Evolutionary conservation across 2,329 filamentous ascomycete species (phyloP).

Genomic region (Colletotrichum sp.): DNA sequence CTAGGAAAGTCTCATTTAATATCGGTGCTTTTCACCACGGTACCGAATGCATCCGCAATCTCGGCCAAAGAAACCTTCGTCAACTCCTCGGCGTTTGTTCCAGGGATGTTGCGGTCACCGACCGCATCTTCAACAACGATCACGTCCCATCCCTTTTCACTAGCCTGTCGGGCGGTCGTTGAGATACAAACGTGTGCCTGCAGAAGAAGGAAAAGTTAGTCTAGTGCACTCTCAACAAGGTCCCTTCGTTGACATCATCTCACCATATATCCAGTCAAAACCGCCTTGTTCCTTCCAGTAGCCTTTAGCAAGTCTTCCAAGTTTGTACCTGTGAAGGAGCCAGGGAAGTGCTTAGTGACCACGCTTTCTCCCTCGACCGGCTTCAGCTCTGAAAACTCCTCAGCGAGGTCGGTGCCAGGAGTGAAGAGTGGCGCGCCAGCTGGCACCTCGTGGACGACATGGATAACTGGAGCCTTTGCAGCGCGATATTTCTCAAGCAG

Average conservation of each 20-base stretch:
- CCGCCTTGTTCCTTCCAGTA: conserved; percentile 61
- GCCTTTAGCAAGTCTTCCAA: conserved; percentile 56
- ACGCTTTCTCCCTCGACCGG: conserved; percentile 59
- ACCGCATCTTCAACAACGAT: conserved; percentile 65
- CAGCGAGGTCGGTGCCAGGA: conserved; percentile 60
- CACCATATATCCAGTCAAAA: conserved; percentile 65
- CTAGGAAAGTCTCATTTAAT: neutral
- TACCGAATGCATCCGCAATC: conserved; percentile 67
- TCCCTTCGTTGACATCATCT: neutral
- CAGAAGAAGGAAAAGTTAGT: neutral
- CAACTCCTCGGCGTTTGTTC: conserved; percentile 58
- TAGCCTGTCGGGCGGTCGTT: conserved; percentile 66
- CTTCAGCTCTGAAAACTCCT: conserved; percentile 64
- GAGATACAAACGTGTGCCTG: conserved; percentile 69
- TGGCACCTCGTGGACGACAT: conserved; percentile 64
- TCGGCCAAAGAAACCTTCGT: conserved; percentile 57
- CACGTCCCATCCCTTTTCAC: conserved; percentile 67
- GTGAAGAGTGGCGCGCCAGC: conserved; percentile 71
- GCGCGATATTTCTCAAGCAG: conserved; percentile 65
- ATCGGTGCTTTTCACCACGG: conserved; percentile 48
- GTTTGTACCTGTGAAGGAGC: conserved; percentile 66
- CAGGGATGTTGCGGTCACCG: conserved; percentile 70
- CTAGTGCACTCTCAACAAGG: conserved; percentile 2
- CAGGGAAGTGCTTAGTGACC: conserved; percentile 63
- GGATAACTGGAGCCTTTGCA: conserved; percentile 56